phyloP scores from a whole-genome alignment of 257 asterid genomes.

The Ehretia macrophylla region DNA sequence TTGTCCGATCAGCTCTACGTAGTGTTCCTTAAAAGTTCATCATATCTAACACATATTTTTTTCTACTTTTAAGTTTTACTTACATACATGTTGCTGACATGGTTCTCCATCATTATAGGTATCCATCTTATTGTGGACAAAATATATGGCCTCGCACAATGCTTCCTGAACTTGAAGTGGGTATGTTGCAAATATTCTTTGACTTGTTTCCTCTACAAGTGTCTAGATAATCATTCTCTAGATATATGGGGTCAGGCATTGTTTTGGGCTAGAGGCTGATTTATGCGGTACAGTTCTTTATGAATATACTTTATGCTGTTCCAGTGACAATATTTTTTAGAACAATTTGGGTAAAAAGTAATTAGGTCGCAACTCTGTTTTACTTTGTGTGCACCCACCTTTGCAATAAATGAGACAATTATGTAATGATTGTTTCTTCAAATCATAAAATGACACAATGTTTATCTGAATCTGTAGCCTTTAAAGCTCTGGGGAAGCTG shows the following conservation, averaged over 20 bases:
- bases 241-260: no score
- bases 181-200: constrained; percentile 27
- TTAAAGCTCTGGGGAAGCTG: constrained; percentile 83
- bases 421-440: not conserved
- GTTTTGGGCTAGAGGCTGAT: no score
- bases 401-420: no score
- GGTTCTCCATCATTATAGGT: constrained; percentile 36
- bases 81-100: constrained; percentile 8
- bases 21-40: not conserved
- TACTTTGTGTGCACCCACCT: no score
- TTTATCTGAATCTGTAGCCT: constrained; percentile 35
- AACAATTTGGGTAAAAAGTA: no score
- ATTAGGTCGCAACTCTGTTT: no score
- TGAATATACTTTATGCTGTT: no score
- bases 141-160: constrained; percentile 75
- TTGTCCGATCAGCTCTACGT: no score
- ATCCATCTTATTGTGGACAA: constrained; percentile 83
- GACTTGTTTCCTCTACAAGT: not conserved
- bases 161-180: constrained; percentile 80
- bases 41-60: constrained; percentile 2
- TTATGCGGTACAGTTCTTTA: no score
- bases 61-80: not conserved
- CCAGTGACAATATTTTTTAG: no score
- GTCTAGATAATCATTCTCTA: no score
- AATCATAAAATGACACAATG: constrained; percentile 8